Evolutionary conservation across 1,284 basidiomycete genomes (phyloP).

Genomic region (Mycena citricolor): DNA sequence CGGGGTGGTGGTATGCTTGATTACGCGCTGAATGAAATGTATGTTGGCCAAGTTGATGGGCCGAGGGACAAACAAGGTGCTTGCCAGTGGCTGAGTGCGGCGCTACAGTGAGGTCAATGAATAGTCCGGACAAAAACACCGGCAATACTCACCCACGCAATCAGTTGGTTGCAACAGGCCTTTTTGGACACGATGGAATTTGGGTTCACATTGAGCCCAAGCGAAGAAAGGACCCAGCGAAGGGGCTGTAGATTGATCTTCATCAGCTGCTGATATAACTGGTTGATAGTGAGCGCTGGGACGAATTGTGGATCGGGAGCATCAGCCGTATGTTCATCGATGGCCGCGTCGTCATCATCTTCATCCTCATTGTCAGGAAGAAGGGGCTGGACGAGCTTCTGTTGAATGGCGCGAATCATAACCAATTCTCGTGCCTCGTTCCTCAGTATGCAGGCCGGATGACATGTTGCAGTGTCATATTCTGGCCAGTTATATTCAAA

Average conservation of each 20-base stretch:
- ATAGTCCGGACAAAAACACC: background rate
- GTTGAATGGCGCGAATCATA: conserved; percentile 2
- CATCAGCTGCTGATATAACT: background rate
- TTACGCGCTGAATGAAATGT: conserved; percentile 27
- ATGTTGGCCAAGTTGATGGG: conserved; percentile 12
- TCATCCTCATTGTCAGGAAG: background rate
- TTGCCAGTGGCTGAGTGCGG: background rate
- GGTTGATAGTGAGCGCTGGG: background rate
- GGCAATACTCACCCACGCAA: conserved; percentile 5
- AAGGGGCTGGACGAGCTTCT: conserved; percentile 1
- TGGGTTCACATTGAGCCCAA: conserved; percentile 10
- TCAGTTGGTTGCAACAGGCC: background rate
- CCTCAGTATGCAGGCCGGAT: background rate
- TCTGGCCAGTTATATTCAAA: conserved; percentile 7
- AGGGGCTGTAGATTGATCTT: background rate
- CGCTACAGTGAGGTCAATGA: conserved; percentile 3
- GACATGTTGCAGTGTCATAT: conserved; percentile 1
- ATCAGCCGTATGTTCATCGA: conserved; percentile 11
- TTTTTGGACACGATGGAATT: background rate
- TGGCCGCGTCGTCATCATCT: background rate
- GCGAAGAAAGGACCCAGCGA: conserved; percentile 1
- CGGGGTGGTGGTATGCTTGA: conserved; percentile 28
- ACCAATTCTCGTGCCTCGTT: conserved; percentile 1
- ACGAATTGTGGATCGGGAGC: conserved; percentile 5
- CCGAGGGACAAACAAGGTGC: conserved; percentile 12